phyloP scores from a whole-genome alignment of 495 filamentous ascomycete species.

The Lophiostoma macrostomum region DNA sequence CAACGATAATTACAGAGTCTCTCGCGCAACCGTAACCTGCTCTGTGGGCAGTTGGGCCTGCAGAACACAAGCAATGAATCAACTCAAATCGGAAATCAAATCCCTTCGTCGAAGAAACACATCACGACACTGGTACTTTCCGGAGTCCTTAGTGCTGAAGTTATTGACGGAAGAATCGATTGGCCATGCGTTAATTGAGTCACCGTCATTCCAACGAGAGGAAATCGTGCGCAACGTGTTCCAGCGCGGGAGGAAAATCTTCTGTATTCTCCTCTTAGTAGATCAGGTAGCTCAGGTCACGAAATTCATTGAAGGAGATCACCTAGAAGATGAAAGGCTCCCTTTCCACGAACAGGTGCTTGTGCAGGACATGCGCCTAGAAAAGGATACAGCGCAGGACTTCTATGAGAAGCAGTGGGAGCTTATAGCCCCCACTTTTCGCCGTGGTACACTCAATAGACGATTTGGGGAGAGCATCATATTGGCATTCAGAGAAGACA shows the following conservation, averaged over 20 bases:
- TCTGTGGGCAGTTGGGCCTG: no score
- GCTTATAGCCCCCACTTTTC: not conserved
- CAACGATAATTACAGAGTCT: no score
- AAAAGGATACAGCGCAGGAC: not conserved
- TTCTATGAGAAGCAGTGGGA: constrained; percentile 11
- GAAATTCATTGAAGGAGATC: constrained; percentile 1
- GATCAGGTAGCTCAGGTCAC: not conserved
- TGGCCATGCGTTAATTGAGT: no score
- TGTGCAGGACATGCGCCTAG: not conserved
- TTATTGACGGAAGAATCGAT: no score
- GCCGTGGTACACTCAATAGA: not conserved
- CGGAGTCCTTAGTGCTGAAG: no score
- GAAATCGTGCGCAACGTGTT: no score
- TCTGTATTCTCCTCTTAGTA: constrained; percentile 3
- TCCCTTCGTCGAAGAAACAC: no score
- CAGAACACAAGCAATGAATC: no score
- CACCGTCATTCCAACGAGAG: no score
- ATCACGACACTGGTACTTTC: no score
- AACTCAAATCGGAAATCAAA: no score
- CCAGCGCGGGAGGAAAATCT: constrained; percentile 2
- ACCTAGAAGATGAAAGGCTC: not conserved
- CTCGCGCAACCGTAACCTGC: no score
- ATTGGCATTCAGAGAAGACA: not conserved
- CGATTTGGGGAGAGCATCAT: not conserved
- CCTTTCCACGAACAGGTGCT: not conserved